Percentiles rank a stretch among this genome's conserved stretches.
phyloP scores from a whole-genome alignment of 306 rosid genomes.

The Benincasa hispida region DNA sequence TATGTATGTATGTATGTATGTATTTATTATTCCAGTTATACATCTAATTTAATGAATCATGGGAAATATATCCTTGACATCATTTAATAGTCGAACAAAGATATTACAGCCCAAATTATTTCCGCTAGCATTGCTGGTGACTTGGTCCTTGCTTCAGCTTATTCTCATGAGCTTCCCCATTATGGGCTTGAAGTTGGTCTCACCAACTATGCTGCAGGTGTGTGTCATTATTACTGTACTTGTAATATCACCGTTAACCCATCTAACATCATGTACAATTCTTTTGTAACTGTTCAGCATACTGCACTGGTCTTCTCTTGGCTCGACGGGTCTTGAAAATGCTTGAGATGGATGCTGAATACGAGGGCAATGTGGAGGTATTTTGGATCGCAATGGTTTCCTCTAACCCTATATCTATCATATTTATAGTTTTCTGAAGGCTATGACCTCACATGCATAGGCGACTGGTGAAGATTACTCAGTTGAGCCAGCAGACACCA shows the following conservation, averaged over 20 bases:
- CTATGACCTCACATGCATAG: slow-evolving; percentile 7
- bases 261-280: not conserved
- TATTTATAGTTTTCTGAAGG: no score
- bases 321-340: slow-evolving; percentile 66
- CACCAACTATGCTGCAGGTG: slow-evolving; percentile 94
- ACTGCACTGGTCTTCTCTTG: slow-evolving; percentile 83
- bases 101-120: slow-evolving; percentile 49
- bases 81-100: slow-evolving; percentile 56
- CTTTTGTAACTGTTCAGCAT: slow-evolving; percentile 30
- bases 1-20: no score
- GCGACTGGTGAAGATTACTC: slow-evolving; percentile 87
- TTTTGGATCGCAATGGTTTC: no score
- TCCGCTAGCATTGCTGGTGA: slow-evolving; percentile 91
- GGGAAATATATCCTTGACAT: not conserved
- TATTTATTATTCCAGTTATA: not conserved
- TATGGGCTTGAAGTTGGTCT: slow-evolving; percentile 81
- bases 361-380: slow-evolving; percentile 92
- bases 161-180: slow-evolving; percentile 57
- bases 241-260: no score
- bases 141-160: slow-evolving; percentile 67
- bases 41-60: not conserved
- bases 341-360: slow-evolving; percentile 75
- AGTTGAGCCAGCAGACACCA: slow-evolving; percentile 72
- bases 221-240: not conserved
- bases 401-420: no score